phyloP scores from a whole-genome alignment of 441 rosid genomes.

The Lepidium campestre region DNA sequence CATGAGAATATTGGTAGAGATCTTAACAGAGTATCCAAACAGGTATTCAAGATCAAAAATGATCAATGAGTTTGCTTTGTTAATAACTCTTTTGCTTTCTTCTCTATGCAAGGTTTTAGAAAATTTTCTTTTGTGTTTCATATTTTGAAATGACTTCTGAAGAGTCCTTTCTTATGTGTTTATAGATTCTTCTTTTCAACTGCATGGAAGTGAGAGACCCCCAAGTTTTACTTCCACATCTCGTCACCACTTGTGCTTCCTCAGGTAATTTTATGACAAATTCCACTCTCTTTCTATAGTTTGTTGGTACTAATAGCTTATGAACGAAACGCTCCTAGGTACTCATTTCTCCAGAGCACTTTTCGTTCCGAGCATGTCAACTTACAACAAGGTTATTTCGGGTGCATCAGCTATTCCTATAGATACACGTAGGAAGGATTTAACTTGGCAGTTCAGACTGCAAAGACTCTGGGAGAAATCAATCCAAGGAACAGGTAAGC shows the following conservation, averaged over 20 bases:
- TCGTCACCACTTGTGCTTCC: conserved; percentile 61
- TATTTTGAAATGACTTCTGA: conserved; percentile 1
- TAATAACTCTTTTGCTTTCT: not conserved
- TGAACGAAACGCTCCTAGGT: conserved; percentile 36
- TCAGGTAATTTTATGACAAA: conserved; percentile 41
- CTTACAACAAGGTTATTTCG: conserved; percentile 71
- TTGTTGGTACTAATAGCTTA: not conserved
- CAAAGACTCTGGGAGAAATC: conserved; percentile 75
- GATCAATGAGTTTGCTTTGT: not conserved
- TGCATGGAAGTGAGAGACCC: conserved; percentile 91
- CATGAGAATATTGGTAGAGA: conserved; percentile 22
- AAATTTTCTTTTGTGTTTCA: not conserved
- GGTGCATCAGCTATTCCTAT: conserved; percentile 42
- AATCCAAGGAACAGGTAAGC: conserved; percentile 53
- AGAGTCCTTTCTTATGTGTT: not conserved
- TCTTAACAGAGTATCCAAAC: conserved; percentile 41
- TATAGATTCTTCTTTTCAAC: conserved; percentile 69
- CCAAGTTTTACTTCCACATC: conserved; percentile 62
- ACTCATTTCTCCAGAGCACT: conserved; percentile 70
- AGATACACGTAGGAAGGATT: conserved; percentile 36
- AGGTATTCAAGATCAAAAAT: conserved; percentile 38
- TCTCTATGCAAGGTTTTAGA: not conserved
- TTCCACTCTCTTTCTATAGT: not conserved
- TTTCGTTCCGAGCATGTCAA: conserved; percentile 77
- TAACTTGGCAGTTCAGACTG: conserved; percentile 75